Conservation (phyloP, 257 asterid genomes). For the Anisodus acutangulus region DNA sequence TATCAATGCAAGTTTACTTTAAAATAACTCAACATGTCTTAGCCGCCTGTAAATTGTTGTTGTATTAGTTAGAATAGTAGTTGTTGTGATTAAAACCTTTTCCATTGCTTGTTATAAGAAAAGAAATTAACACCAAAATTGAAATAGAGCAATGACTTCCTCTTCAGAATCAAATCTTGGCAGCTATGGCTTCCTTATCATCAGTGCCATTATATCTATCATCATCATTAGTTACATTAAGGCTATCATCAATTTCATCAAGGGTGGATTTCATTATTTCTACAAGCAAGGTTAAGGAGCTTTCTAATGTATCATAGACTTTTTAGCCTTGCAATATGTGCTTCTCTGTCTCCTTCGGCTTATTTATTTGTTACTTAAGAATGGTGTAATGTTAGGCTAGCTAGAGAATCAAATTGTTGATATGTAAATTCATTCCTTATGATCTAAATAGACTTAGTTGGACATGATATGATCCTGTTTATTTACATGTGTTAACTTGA, state of each 20-base stretch:
- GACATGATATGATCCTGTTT: background rate
- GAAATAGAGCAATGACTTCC: background rate
- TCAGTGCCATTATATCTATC: background rate
- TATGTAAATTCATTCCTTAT: background rate
- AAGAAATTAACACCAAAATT: background rate
- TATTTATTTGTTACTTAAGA: background rate
- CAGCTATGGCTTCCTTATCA: conserved; percentile 14
- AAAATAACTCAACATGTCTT: background rate
- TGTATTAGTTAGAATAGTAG: background rate
- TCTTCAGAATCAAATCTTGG: conserved; percentile 20
- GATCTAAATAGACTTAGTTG: background rate
- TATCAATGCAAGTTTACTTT: background rate
- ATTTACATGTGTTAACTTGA: background rate
- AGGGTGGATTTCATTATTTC: background rate
- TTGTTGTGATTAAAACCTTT: background rate
- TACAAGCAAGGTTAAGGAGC: background rate
- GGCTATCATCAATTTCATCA: conserved; percentile 12
- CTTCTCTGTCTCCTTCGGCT: background rate
- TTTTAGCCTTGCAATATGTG: background rate
- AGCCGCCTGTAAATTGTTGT: conserved; percentile 17
- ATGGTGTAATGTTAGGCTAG: background rate
- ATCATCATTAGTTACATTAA: background rate
- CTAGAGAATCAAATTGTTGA: background rate
- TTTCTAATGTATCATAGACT: background rate
- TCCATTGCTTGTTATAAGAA: background rate